A percentile compares a stretch with the other conserved stretches of the same genome.
Conservation (phyloP, 306 rosid species). For the Lablab purpureus region DNA sequence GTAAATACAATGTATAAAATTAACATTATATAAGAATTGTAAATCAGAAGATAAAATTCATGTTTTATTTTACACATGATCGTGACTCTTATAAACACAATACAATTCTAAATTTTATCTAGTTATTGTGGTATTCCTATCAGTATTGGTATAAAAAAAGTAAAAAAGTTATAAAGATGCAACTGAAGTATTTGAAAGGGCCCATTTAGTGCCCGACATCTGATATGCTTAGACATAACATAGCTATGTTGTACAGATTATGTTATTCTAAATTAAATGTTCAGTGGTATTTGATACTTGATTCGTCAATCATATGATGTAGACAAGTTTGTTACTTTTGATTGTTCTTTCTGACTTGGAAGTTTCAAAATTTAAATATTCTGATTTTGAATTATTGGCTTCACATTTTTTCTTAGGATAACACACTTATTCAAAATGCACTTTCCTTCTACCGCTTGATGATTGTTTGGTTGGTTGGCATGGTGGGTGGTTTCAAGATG, state of each 20-base stretch:
- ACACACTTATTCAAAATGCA: conserved; percentile 77
- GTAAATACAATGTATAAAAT: not conserved
- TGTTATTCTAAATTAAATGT: conserved; percentile 22
- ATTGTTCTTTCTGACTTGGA: conserved; percentile 11
- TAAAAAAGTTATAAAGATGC: not conserved
- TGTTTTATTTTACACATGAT: conserved; percentile 6
- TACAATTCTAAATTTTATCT: not conserved
- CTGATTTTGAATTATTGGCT: conserved; percentile 30
- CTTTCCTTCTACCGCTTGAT: conserved; percentile 87
- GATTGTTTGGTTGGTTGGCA: conserved; percentile 91
- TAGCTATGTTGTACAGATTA: not conserved
- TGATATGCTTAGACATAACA: not conserved
- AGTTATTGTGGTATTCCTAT: not conserved
- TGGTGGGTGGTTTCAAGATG: conserved; percentile 99
- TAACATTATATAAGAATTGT: not conserved
- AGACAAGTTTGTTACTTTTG: not conserved
- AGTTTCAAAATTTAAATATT: conserved; percentile 35
- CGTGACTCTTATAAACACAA: not conserved
- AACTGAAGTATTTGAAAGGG: not conserved
- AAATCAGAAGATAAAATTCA: not conserved
- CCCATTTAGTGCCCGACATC: not conserved
- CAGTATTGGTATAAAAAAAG: not conserved
- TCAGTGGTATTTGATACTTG: conserved; percentile 7
- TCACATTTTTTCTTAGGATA: conserved; percentile 65
- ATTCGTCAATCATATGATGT: conserved; percentile 29